Evolutionary conservation across 1,139 yeast species (phyloP), one percentile per base, ranked within the genome.

Genomic region (Candida freyschussii): DNA sequence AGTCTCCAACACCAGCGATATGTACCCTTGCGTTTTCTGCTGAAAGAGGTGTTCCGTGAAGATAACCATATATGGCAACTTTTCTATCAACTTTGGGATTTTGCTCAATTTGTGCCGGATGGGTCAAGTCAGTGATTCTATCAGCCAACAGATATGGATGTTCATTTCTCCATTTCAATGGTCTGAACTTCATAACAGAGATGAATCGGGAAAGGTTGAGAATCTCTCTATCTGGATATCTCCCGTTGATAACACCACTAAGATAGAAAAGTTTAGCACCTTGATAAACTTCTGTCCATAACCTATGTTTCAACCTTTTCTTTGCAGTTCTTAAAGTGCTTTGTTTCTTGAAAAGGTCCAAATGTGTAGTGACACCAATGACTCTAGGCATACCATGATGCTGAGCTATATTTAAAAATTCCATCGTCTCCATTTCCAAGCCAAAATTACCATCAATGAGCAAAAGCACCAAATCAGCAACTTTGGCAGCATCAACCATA

Each of bases 401-500:
- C 50, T 93, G 95, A 6, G 96, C 93, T 46, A 93, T 75, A 55
- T 93, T 93, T 44, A 93, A 69, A 55, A 93, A 93, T 60, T 93
- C 99, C 98, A 93, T 93, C 12, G 98, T 93, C 60, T 93, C 99
- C 99, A 93, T 93, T 63, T 93, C 99, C 43, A 93, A 78, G 5
- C 99, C 99, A 57, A 86, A 93, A 58, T 93, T 93, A 42, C 98
- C 98, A 63, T 93, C 99, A 43, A 93, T 78, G 69, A 91, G 64
- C 41, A 93, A 60, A 36, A 93, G 67, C 14, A 93, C 95, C 44
- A 93, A 67, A 59, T 93, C 99, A 0, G 97, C 96, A 34, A 89
- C 77, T 54, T 93, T 93, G 21, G 98, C 96, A 26, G 93, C 76
- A 62, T 93, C 99, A 27, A 89, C 78, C 98, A 93, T 91, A 4